A percentile compares a stretch with the other conserved stretches of the same genome.
Conservation (phyloP, 495 filamentous ascomycete genomes). For the Xylaria nigripes region DNA sequence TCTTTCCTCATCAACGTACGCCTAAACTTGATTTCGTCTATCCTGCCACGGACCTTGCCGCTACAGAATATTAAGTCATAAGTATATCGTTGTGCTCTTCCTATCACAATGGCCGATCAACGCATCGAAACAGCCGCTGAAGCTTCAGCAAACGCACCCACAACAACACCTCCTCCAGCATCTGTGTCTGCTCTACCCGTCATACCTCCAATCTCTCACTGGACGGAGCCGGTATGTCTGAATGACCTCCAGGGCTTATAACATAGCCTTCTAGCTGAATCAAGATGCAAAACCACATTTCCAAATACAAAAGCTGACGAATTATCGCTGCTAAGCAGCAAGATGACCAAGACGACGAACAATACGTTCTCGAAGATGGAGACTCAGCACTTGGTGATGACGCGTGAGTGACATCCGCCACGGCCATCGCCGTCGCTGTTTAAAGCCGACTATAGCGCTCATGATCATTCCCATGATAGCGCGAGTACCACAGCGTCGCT, state of each 20-base stretch:
- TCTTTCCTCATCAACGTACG: background rate
- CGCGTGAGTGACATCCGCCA: slow-evolving; percentile 16
- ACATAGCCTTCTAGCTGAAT: background rate
- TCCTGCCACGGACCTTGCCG: background rate
- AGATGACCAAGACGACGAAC: slow-evolving; percentile 12
- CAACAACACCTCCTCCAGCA: slow-evolving; percentile 19
- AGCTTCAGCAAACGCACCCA: background rate
- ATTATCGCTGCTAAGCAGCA: background rate
- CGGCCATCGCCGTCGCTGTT: no score
- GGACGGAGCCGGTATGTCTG: slow-evolving; percentile 8
- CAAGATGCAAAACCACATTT: background rate
- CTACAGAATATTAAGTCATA: background rate
- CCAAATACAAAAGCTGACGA: background rate
- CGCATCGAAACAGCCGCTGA: background rate
- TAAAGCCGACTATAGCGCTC: no score
- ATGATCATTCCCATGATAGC: slow-evolving; percentile 11
- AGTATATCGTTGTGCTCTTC: background rate
- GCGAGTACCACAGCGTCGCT: slow-evolving; percentile 36
- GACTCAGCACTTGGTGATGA: slow-evolving; percentile 25
- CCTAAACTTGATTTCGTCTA: background rate
- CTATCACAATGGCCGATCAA: background rate
- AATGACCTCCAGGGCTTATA: background rate
- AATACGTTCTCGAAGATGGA: slow-evolving; percentile 10
- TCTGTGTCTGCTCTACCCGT: slow-evolving; percentile 23
- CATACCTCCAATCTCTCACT: slow-evolving; percentile 14